phyloP scores from a whole-genome alignment of 108 stramenopile species.

The Cyclostephanos invisitatus region DNA sequence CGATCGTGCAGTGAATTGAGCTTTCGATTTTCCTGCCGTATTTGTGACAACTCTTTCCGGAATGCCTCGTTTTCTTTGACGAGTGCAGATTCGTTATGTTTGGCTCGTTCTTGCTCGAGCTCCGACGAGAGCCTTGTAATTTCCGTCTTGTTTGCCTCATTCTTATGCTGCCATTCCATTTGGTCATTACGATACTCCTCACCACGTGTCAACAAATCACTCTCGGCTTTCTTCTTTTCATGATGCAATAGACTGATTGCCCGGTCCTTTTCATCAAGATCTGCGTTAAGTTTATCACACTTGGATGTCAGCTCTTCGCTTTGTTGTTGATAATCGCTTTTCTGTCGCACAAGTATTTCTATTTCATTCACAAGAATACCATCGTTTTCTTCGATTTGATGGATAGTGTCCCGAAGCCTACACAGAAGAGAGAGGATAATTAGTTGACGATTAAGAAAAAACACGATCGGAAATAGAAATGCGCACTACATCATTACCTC shows the following conservation, averaged over 20 bases:
- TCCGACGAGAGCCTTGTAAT: slow-evolving; percentile 33
- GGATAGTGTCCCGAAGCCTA: slow-evolving; percentile 28
- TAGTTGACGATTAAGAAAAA: background rate
- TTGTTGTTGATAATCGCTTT: slow-evolving; percentile 25
- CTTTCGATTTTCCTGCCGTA: slow-evolving; percentile 24
- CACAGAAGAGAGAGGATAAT: background rate
- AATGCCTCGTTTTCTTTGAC: slow-evolving; percentile 26
- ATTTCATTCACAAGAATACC: slow-evolving; percentile 45
- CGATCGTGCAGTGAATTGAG: slow-evolving; percentile 20
- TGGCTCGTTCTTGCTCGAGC: slow-evolving; percentile 25
- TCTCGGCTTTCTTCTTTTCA: slow-evolving; percentile 18
- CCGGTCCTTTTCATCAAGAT: slow-evolving; percentile 31
- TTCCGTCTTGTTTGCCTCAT: slow-evolving; percentile 24
- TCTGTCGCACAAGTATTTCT: slow-evolving; percentile 40
- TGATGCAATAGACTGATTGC: slow-evolving; percentile 4
- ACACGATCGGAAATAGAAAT: background rate
- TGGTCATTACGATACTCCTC: slow-evolving; percentile 2
- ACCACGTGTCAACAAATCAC: slow-evolving; percentile 15
- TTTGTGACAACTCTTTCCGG: slow-evolving; percentile 17
- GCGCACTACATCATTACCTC: background rate
- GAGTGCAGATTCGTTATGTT: slow-evolving; percentile 3
- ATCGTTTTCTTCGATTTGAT: slow-evolving; percentile 44
- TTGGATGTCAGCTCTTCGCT: slow-evolving; percentile 27
- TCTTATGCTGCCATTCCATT: slow-evolving; percentile 20
- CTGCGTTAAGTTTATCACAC: slow-evolving; percentile 33